Conservation (phyloP, 2,329 filamentous ascomycete species). For the Fusarium cicatricum region DNA sequence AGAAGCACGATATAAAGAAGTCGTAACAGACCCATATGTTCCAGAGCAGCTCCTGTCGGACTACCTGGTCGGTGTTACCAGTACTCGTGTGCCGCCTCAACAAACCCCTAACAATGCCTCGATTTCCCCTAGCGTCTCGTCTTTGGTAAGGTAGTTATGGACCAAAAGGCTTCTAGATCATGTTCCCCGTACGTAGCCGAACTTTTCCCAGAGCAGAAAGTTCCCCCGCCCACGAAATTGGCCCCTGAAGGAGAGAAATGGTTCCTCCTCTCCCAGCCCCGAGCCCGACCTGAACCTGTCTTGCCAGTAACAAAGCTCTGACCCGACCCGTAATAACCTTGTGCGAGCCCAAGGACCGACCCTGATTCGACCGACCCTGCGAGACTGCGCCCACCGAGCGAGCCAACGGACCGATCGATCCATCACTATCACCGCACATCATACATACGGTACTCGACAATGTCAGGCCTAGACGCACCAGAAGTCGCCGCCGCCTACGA, state of each 20-base stretch:
- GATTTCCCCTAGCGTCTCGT: constrained; percentile 16
- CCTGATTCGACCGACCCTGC: constrained; percentile 26
- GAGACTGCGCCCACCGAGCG: neutral
- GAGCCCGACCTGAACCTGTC: constrained; percentile 20
- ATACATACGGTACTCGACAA: constrained; percentile 46
- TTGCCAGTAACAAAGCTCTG: neutral
- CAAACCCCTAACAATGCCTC: neutral
- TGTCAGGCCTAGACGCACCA: constrained; percentile 65
- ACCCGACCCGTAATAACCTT: constrained; percentile 27
- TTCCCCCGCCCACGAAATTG: neutral
- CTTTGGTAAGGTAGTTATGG: constrained; percentile 32
- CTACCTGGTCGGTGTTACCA: neutral
- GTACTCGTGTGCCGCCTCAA: neutral
- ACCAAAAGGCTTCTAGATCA: constrained; percentile 24
- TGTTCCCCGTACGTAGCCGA: constrained; percentile 22
- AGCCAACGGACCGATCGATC: constrained; percentile 17
- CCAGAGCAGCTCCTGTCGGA: too few relatives aligned
- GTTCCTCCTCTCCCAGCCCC: neutral
- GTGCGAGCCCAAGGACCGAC: neutral
- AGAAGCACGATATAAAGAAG: too few relatives aligned
- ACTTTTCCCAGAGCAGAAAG: constrained; percentile 27
- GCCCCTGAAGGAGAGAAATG: neutral
- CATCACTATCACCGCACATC: neutral
- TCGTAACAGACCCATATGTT: too few relatives aligned
- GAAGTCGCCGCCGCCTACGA: constrained; percentile 72